A percentile compares a stretch with the other conserved stretches of the same genome.
These are phyloP conservation scores for Selaginella tamariscina DNA, from an alignment of 75 land plant species.

Conservation along the genomic window DNA sequence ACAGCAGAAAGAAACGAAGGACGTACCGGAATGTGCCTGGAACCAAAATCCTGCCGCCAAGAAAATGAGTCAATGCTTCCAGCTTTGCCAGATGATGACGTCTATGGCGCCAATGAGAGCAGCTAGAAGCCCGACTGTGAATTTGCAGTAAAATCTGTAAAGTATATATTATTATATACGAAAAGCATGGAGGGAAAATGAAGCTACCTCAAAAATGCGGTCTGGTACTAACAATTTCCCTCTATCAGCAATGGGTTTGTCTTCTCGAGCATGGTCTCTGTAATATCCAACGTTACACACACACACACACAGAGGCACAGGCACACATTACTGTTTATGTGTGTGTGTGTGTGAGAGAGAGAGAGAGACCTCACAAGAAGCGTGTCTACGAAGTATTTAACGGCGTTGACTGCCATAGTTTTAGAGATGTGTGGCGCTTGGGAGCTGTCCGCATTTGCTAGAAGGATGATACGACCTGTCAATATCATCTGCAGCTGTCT, in stretches of 20 bases:
- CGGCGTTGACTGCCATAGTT: background rate
- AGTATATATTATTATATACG: too few relatives aligned
- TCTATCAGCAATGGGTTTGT: too few relatives aligned
- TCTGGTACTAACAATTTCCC: too few relatives aligned
- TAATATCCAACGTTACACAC: background rate
- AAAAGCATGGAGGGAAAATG: too few relatives aligned
- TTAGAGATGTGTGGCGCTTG: background rate
- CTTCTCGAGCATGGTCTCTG: background rate
- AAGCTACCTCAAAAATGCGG: too few relatives aligned
- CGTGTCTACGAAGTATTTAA: background rate
- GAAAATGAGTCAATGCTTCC: constrained; percentile 45
- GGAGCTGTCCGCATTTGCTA: background rate
- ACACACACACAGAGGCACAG: background rate
- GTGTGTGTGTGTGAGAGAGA: background rate
- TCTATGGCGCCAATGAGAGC: constrained; percentile 54
- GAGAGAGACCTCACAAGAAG: background rate
- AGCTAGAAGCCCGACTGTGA: constrained; percentile 63
- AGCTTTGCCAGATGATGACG: constrained; percentile 45
- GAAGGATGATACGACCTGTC: background rate
- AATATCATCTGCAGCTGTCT: too few relatives aligned
- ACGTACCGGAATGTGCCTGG: constrained; percentile 72
- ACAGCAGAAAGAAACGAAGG: constrained; percentile 11
- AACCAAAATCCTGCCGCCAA: constrained; percentile 48
- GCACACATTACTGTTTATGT: background rate
- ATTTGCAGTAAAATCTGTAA: constrained; percentile 86